Evolutionary conservation across 2,329 filamentous ascomycete genomes (phyloP).

Genomic region (Colletotrichum graminicola): DNA sequence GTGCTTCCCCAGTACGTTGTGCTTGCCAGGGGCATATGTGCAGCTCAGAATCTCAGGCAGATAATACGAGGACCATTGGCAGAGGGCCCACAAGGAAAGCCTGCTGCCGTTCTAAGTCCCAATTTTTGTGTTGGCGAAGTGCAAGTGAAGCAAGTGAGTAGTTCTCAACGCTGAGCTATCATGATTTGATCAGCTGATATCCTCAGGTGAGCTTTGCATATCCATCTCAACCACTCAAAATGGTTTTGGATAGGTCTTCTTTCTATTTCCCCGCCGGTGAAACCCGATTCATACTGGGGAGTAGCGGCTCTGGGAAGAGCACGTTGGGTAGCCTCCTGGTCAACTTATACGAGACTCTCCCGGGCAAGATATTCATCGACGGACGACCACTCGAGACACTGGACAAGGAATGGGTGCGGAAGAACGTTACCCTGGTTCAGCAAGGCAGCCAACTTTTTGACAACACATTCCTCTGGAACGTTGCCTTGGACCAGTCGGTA

Average conservation of each 20-base stretch:
- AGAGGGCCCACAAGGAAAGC: constrained; percentile 43
- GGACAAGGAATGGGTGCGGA: constrained; percentile 78
- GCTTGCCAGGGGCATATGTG: constrained; percentile 82
- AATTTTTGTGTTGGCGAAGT: constrained; percentile 73
- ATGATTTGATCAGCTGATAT: constrained; percentile 26
- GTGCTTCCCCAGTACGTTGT: constrained; percentile 83
- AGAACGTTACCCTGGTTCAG: constrained; percentile 83
- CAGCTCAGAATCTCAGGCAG: constrained; percentile 69
- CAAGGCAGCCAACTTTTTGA: constrained; percentile 86
- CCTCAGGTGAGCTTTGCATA: constrained; percentile 84
- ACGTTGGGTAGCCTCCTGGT: constrained; percentile 85
- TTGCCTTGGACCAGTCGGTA: constrained; percentile 75
- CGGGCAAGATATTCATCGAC: constrained; percentile 79
- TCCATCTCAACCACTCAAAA: constrained; percentile 73
- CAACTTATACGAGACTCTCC: constrained; percentile 80
- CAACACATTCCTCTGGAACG: constrained; percentile 82
- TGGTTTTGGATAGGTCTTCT: constrained; percentile 70
- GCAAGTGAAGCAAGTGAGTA: constrained; percentile 73
- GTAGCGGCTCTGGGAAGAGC: constrained; percentile 92
- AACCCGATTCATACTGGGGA: constrained; percentile 84
- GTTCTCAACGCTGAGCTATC: neutral
- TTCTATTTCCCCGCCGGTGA: constrained; percentile 80
- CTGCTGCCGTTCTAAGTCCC: constrained; percentile 45
- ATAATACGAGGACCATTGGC: constrained; percentile 37
- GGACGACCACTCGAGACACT: constrained; percentile 71